Evolutionary conservation across 1,284 basidiomycete species (phyloP).

Genomic region (Ustilago tritici): DNA sequence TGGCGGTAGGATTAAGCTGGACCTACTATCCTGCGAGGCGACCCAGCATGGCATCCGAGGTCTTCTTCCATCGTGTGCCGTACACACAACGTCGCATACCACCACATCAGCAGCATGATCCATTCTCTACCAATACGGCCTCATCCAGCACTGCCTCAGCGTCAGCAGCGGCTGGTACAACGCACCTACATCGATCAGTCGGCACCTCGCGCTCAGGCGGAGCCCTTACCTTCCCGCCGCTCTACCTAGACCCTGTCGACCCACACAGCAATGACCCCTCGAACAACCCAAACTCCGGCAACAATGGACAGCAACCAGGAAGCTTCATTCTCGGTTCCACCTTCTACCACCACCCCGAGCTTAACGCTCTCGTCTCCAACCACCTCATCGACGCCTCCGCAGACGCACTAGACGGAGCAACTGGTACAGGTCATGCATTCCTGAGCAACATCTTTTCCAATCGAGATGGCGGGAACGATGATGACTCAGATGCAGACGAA

Average conservation of each 20-base stretch:
- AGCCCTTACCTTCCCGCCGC: constrained; percentile 50
- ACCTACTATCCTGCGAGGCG: constrained; percentile 1
- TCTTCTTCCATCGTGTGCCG: constrained; percentile 41
- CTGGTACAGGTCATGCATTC: constrained; percentile 24
- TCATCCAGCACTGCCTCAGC: constrained; percentile 1
- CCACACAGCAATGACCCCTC: constrained; percentile 20
- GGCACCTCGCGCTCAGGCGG: constrained; percentile 33
- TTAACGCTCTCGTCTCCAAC: constrained; percentile 46
- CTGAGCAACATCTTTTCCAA: constrained; percentile 37
- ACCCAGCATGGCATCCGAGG: constrained; percentile 46
- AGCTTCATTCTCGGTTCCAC: constrained; percentile 49
- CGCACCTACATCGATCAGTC: constrained; percentile 19
- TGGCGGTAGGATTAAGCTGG: background rate
- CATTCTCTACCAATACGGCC: background rate
- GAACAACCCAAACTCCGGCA: constrained; percentile 11
- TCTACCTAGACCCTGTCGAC: constrained; percentile 49
- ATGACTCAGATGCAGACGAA: constrained; percentile 32
- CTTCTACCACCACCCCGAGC: constrained; percentile 50
- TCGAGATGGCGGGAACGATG: constrained; percentile 31
- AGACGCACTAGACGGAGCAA: constrained; percentile 21
- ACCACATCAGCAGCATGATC: constrained; percentile 18
- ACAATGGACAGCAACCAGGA: constrained; percentile 22
- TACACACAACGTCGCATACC: constrained; percentile 34
- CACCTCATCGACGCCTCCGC: constrained; percentile 43
- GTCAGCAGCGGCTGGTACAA: background rate